phyloP scores from a whole-genome alignment of 2,329 filamentous ascomycete species.

The Bipolaris victoriae region DNA sequence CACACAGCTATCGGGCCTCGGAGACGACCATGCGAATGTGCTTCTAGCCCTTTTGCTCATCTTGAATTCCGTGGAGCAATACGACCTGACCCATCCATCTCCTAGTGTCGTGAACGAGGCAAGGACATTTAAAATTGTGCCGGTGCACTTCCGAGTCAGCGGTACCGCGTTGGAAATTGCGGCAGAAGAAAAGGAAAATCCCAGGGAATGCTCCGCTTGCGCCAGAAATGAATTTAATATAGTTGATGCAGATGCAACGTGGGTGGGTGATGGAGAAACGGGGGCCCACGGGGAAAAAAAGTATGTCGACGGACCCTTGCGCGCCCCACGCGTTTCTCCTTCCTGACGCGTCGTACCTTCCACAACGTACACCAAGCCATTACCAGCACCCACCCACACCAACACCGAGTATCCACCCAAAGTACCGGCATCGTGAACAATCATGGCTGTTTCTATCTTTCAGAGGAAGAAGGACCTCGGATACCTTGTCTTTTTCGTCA shows the following conservation, averaged over 20 bases:
- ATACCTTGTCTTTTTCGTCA: constrained; percentile 66
- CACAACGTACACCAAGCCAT: not conserved
- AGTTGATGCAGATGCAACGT: not conserved
- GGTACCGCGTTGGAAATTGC: not conserved
- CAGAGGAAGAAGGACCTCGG: constrained; percentile 53
- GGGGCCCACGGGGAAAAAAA: constrained; percentile 2
- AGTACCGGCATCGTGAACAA: not conserved
- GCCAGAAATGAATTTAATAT: not conserved
- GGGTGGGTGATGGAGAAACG: not conserved
- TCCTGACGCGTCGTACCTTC: not conserved
- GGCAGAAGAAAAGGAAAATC: too few relatives aligned
- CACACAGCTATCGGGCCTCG: not conserved
- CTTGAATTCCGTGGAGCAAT: not conserved
- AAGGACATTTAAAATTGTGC: not conserved
- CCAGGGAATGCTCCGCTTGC: not conserved
- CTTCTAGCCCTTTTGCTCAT: not conserved
- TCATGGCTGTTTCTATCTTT: constrained; percentile 40
- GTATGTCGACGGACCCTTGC: not conserved
- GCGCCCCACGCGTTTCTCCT: constrained; percentile 1
- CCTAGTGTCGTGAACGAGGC: not conserved
- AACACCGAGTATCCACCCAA: not conserved
- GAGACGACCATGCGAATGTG: not conserved
- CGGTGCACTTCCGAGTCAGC: not conserved
- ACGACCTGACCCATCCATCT: not conserved
- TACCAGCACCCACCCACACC: constrained; percentile 7